Evolutionary conservation across 2,329 filamentous ascomycete species (phyloP), one percentile per base, ranked within the genome.

Genomic region (Fusarium camptoceras): DNA sequence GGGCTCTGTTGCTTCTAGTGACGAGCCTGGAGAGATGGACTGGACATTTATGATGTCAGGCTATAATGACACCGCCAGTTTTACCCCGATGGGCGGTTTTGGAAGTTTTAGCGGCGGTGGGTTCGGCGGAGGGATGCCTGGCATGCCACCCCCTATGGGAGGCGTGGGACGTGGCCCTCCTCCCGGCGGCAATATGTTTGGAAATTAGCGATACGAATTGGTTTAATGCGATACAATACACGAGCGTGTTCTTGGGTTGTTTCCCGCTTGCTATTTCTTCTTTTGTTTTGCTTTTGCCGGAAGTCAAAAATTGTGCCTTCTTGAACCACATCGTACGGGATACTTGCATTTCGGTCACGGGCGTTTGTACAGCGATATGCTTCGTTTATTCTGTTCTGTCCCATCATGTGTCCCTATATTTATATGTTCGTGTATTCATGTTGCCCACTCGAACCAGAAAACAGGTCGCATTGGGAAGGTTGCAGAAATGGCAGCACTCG

Each of bases 21-120:
- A 77, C 18, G 80, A 81, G 14, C 66, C 74, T 3, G 71, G 71
- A 15, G 78, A 82, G 30, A 83, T 86, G 83, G 83, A 86, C 70
- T 86, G 84, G 84, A 81, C 80, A 28, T 83, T 82, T 39, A 76
- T 86, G 53, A 79, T 86, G 72, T 81, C 84, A 39, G 77, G 78
- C 24, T 83, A 83, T 59, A 76, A 76, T n/a, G 78, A 80, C 27
- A 68, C 76, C 25, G 70, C 70, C 16, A 75, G 73, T 3, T 80
- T 78, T 27, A 73, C 76, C 8, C 72, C 73, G 0, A 71, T 75
- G 64, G 74, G 74, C 11, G 76, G 74, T 4, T 79, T 78, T 30
- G 75, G 73, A 18, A 66, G 65, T 25, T 78, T 80, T 53, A 70
- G 69, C 14, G 65, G 73, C 11, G 65, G 73, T 18, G 67, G 74